A percentile compares a stretch with the other conserved stretches of the same genome.
Conservation (phyloP, 495 filamentous ascomycete genomes). For the Parathielavia hyrcaniae region DNA sequence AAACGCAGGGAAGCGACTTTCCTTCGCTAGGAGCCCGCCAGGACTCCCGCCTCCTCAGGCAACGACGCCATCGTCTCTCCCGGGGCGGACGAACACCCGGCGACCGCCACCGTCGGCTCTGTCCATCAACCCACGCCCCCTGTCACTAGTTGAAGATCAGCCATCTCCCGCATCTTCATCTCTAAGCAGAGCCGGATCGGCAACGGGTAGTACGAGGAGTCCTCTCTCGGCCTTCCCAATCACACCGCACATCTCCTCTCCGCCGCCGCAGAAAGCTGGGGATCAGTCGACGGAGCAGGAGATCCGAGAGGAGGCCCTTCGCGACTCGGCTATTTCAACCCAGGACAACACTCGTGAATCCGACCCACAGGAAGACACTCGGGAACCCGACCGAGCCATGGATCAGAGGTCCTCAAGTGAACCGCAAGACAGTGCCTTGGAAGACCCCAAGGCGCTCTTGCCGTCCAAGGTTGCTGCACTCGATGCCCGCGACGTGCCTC, state of each 20-base stretch:
- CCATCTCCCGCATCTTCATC: conserved; percentile 35
- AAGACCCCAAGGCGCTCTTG: not conserved
- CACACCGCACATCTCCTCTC: conserved; percentile 26
- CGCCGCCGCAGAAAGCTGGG: conserved; percentile 17
- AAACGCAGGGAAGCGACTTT: conserved; percentile 39
- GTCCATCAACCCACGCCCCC: conserved; percentile 38
- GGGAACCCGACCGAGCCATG: not conserved
- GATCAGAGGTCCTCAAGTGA: not conserved
- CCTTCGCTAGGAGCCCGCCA: conserved; percentile 28
- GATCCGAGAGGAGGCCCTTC: not conserved
- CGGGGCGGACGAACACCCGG: conserved; percentile 24
- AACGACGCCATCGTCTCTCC: conserved; percentile 2
- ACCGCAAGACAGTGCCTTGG: not conserved
- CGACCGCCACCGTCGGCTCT: conserved; percentile 41
- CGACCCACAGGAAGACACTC: not conserved
- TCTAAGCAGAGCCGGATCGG: conserved; percentile 4
- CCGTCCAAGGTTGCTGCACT: not conserved
- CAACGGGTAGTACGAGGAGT: conserved; percentile 6
- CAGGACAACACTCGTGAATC: not conserved
- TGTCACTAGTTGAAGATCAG: conserved; percentile 47
- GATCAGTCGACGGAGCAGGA: not conserved
- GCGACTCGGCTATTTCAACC: not conserved
- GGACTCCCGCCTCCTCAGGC: conserved; percentile 10
- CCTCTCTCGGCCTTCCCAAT: conserved; percentile 22
- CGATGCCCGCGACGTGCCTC: conserved; percentile 14